These are phyloP conservation scores for Agarophyton chilense DNA, from an alignment of 23 red algal genomes.

Conservation along the genomic window DNA sequence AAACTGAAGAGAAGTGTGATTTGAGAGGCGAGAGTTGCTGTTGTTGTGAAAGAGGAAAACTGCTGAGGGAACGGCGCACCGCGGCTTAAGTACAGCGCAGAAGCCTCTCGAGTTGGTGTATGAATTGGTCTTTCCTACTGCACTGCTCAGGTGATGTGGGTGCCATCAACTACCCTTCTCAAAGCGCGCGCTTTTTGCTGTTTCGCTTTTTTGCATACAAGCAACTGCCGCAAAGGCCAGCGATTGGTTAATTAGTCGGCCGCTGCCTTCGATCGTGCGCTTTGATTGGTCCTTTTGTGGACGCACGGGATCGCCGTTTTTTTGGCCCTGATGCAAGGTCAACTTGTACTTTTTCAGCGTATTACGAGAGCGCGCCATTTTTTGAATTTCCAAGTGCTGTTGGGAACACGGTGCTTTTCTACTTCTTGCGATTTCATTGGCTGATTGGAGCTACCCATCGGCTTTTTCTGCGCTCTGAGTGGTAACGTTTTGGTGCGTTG, in stretches of 20 bases:
- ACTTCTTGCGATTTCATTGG: background rate
- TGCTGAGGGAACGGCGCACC: background rate
- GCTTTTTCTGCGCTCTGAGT: background rate
- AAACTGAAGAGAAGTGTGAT: background rate
- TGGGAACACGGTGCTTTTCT: background rate
- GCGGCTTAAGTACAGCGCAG: background rate
- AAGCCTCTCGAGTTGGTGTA: background rate
- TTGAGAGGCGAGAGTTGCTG: background rate
- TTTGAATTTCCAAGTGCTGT: background rate
- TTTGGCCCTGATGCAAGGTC: background rate
- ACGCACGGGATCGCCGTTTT: background rate
- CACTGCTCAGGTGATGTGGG: background rate
- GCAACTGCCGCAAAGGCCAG: background rate
- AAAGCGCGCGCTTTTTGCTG: conserved; percentile 27
- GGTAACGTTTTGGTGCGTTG: background rate
- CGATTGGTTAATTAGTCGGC: background rate
- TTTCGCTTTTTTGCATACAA: background rate
- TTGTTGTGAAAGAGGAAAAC: background rate
- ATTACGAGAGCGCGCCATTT: conserved; percentile 3
- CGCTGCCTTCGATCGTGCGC: background rate
- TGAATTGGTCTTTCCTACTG: too few species aligned
- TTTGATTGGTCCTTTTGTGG: background rate
- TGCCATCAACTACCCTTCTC: background rate
- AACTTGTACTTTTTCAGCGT: background rate
- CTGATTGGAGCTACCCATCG: background rate